Evolutionary conservation across 768 basidiomycete genomes (phyloP), one percentile per base, ranked within the genome.

Genomic region (Leccinum subgranulosum): DNA sequence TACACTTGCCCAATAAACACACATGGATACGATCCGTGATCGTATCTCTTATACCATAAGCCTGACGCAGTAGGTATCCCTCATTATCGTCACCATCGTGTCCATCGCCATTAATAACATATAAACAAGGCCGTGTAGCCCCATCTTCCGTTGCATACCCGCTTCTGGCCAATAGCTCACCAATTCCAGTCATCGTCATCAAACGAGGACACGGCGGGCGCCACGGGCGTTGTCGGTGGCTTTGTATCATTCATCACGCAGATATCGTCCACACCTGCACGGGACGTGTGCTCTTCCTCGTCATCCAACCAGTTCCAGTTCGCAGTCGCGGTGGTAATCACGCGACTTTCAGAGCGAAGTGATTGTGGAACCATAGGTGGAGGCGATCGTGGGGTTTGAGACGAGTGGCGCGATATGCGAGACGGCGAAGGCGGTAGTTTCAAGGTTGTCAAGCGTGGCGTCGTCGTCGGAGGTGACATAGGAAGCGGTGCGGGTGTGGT

Each of bases 151-250:
- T 41, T n/a, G 39, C 11, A 19, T 25, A 15, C 15, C 25, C 21
- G 2, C 7, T 12, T 25, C 46, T 19, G 5, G 6, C 17, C 50
- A 2, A 34, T 27, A 4, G 19, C 17, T 69, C 69, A 84, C 84
- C 84, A 86, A 63, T 85, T 85, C 84, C 84, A 86, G 49, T 81
- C 81, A 34, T 81, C 82, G 43, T 81, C 79, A 49, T 76, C 75
- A 11, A 66, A 64, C 0, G 64, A 63, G 36, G 65, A 56, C 27
- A 61, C 46, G 49, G 10, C 34, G 7, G 36, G 7, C 3, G 36
- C 4, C 9, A 41, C 2, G n/a, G 4, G 4, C n/a, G 4, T 41
- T n/a, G 21, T 14, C 21, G 17, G 56, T 10, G 1, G 62, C 23
- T 70, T 62, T 53, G 78, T 64, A 23, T 78, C 71, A 5, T 70